Base-by-base conservation (phyloP, 108 stramenopile species). In the Cyclotella kingstonii region DNA sequence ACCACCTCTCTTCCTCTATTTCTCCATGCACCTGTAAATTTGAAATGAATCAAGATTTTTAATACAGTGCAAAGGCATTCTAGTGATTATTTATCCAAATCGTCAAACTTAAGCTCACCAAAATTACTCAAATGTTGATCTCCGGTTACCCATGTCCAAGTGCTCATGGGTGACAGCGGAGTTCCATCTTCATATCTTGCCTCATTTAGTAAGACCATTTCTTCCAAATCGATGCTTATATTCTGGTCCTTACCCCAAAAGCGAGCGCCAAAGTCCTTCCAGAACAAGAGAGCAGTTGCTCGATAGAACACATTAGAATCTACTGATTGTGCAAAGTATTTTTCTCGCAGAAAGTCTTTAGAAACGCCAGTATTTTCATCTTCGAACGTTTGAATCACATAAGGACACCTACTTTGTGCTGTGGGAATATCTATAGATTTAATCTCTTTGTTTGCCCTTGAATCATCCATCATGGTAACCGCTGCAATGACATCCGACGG, bases 101-200 rank as follows among this genome's bases (percentile, higher is more conserved):
- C 36, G 36, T 12, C 8, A 38, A 8, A 38, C 36, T 38, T 12
- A 12, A 38, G 10, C 12, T 12, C 8, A 8, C 59, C 84, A 63
- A 85, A 85, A 50, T 85, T 85, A 8, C 57, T 68, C 48, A 85
- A 57, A 40, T 85, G 84, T 52, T 85, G 84, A 70, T 85, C 84
- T 7, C 84, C 84, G 7, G 81, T 85, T 9, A 81, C 51, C 84
- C 84, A 85, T 5, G 84, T 85, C 73, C 73, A 85, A 0, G 78
- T 76, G 33, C 71, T 68, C 54, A 59, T 67, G 12, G 60, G 51
- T 0, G 49, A 41, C 23, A 85, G 29, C 0, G 75, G 70, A 21
- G 68, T 69, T 11, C 66, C 75, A 54, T 75, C 77, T 29, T 49
- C 66, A 23, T 77, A 69, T 28, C 48, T 60, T 0, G 70, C 64